Percentiles rank a stretch among this genome's conserved stretches.
Conservation (phyloP, 345 rosid genomes). For the Populus pruinosa region DNA sequence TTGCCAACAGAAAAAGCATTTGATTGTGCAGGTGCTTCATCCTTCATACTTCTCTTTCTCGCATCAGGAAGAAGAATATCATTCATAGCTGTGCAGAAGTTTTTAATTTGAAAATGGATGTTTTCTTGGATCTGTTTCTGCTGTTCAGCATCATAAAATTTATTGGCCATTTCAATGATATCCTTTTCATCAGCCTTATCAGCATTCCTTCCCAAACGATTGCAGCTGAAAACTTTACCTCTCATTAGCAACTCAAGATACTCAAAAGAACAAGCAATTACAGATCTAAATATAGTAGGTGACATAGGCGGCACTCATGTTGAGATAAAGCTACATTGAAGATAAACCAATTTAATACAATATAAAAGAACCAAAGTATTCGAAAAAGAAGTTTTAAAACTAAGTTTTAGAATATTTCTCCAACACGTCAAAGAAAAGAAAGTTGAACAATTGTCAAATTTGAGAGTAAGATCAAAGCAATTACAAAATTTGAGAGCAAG, state of each 20-base stretch:
- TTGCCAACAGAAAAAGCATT: slow-evolving; percentile 57
- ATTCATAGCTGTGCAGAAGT: slow-evolving; percentile 60
- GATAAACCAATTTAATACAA: no score
- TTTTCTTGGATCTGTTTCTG: slow-evolving; percentile 79
- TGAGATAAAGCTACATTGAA: background rate
- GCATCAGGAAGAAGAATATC: slow-evolving; percentile 51
- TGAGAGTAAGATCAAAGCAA: no score
- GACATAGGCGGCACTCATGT: background rate
- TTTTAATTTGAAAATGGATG: slow-evolving; percentile 58
- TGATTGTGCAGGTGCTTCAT: slow-evolving; percentile 23
- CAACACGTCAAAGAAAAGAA: no score
- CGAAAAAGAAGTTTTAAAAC: no score
- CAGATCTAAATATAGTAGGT: background rate
- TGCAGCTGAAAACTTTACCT: slow-evolving; percentile 44
- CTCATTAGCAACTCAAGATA: slow-evolving; percentile 2
- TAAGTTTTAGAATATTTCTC: no score
- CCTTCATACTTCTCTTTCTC: slow-evolving; percentile 14
- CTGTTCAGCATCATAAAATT: slow-evolving; percentile 67
- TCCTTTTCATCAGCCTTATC: slow-evolving; percentile 77
- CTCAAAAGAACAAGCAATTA: background rate
- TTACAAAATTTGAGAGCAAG: no score
- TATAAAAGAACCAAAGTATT: no score
- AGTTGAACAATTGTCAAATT: no score
- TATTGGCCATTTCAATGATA: slow-evolving; percentile 72
- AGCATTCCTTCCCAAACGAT: slow-evolving; percentile 73